A percentile compares a stretch with the other conserved stretches of the same genome.
Conservation (phyloP, 805 yeast genomes). For the Ogataea pignaliae region DNA sequence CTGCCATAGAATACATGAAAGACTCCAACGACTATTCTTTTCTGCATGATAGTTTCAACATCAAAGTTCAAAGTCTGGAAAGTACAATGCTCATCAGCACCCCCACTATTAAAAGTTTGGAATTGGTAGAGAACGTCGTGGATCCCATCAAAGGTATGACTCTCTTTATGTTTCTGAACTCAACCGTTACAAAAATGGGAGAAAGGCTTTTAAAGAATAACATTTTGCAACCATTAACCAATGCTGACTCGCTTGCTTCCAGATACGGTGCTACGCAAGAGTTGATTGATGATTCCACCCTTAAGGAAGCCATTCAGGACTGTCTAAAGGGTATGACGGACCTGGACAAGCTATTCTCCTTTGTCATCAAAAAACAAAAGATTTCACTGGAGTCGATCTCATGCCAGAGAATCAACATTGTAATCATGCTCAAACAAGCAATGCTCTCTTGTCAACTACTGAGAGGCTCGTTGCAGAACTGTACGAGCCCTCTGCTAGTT, state of each 20-base stretch:
- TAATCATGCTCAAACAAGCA: slow-evolving; percentile 36
- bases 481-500: slow-evolving; percentile 8
- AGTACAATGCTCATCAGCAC: slow-evolving; percentile 41
- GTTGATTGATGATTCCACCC: slow-evolving; percentile 19
- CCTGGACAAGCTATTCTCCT: slow-evolving; percentile 37
- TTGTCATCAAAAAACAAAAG: slow-evolving; percentile 26
- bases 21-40: slow-evolving; percentile 9
- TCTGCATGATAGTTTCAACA: slow-evolving; percentile 29
- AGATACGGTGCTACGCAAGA: slow-evolving; percentile 37
- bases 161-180: slow-evolving; percentile 34
- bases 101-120: slow-evolving; percentile 34
- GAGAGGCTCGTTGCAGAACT: slow-evolving; percentile 10
- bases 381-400: slow-evolving; percentile 16
- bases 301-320: slow-evolving; percentile 14
- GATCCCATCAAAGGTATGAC: slow-evolving; percentile 27
- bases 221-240: slow-evolving; percentile 45
- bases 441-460: slow-evolving; percentile 22
- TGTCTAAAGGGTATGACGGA: slow-evolving; percentile 32
- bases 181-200: slow-evolving; percentile 45
- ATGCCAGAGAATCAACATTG: slow-evolving; percentile 37
- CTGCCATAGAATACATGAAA: slow-evolving; percentile 26
- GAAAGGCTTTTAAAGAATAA: slow-evolving; percentile 35
- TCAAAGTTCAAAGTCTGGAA: slow-evolving; percentile 35
- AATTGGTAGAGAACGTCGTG: slow-evolving; percentile 32
- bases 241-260: slow-evolving; percentile 29